Base-by-base conservation (phyloP, 495 filamentous ascomycete genomes). In the Penicillium maclennaniae region DNA sequence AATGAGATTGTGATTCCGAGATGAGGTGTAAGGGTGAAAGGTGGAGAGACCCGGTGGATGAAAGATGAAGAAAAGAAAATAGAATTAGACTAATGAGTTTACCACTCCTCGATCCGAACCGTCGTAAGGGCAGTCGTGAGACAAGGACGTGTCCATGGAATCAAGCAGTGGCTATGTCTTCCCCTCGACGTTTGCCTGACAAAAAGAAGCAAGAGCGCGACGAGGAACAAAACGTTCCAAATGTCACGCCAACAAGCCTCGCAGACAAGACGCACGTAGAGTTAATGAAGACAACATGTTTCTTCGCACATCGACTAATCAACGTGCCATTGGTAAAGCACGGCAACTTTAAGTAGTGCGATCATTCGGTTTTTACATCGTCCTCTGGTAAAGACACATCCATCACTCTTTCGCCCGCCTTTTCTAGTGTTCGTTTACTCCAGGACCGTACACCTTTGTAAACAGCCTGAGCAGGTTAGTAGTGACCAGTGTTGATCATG, bases 271-370 rank as follows among this genome's bases (percentile, higher is more conserved):
- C 20, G 34, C 41, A 55, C 23, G 23, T 58, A 60, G 64, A 61
- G 70, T 73, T 69, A 58, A 62, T 27, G 56, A 71, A 71, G 67
- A 62, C 70, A 69, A 69, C 56, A 53, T 88, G 69, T 56, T 77
- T 96, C 78, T 96, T 77, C 88, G 91, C 91, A 93, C 85, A 84
- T 79, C 87, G 91, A 95, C 91, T 91, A 81, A 92, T 91, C 82
- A 84, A 79, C 88, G 91, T 82, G 75, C 79, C 84, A 92, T 84
- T 77, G 86, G 75, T 59, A 80, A 77, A 74, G 64, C 74, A 82
- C 88, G 91, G 77, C 86, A 95, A 91, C 91, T 96, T 83, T 95
- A 93, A 85, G 85, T 87, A 85, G 87, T 91, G 89, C 89, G 68
- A 63, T 40, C 31, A 28, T 27, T 37, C 21, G 17, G 44, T 40